phyloP scores from a whole-genome alignment of 2,329 filamentous ascomycete genomes.

The Alternaria rosae region DNA sequence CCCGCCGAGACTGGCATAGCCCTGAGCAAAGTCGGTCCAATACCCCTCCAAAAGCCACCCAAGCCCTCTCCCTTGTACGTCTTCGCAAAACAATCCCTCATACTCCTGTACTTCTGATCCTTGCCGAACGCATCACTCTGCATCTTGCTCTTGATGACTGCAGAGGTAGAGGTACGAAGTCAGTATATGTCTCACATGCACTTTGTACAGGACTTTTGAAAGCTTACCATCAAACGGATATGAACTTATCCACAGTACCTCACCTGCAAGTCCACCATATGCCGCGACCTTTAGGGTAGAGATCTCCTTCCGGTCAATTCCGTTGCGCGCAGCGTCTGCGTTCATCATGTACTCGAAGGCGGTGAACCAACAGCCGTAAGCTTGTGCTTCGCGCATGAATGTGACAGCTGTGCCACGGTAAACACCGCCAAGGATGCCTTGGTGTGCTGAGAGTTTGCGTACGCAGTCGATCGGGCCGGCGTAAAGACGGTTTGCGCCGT shows the following conservation, averaged over 20 bases:
- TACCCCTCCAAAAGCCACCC: conserved; percentile 91
- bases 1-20: conserved; percentile 97
- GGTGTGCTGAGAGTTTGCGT: conserved; percentile 75
- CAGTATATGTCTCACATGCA: not conserved
- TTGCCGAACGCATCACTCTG: conserved; percentile 91
- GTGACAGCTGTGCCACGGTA: conserved; percentile 92
- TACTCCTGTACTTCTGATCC: conserved; percentile 75
- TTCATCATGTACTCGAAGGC: conserved; percentile 98
- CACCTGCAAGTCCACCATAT: conserved; percentile 92
- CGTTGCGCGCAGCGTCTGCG: conserved; percentile 79
- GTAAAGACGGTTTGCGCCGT: conserved; percentile 81
- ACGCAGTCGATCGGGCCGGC: conserved; percentile 88
- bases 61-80: conserved; percentile 79
- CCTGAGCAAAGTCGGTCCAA: conserved; percentile 87
- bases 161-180: not conserved
- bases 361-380: conserved; percentile 95
- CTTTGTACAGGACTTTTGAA: not conserved
- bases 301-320: conserved; percentile 76
- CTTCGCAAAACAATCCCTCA: conserved; percentile 89
- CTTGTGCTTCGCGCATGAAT: conserved; percentile 85
- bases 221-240: conserved; percentile 94
- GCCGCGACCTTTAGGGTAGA: conserved; percentile 85
- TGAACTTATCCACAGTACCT: conserved; percentile 82
- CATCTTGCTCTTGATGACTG: conserved; percentile 93
- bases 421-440: conserved; percentile 74